phyloP scores from a whole-genome alignment of 202 grass and related monocot species.

The Miscanthus sacchariflorus region DNA sequence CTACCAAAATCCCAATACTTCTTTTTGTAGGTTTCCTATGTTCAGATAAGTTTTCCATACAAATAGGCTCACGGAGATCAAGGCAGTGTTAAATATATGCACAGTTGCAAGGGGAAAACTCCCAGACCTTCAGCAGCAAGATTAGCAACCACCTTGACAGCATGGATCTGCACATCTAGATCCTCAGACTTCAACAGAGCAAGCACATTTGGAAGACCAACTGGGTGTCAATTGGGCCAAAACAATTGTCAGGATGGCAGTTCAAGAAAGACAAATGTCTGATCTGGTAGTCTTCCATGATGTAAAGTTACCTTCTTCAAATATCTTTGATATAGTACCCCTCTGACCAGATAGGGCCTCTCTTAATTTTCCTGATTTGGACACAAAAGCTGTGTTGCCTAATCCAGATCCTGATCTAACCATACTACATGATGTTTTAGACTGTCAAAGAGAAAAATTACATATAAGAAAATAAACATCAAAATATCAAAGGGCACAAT shows the following conservation, averaged over 20 bases:
- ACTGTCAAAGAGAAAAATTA: conserved; percentile 51
- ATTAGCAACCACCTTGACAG: conserved; percentile 91
- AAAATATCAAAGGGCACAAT: conserved; percentile 33
- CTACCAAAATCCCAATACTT: background rate
- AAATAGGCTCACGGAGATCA: conserved; percentile 3
- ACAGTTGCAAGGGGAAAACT: conserved; percentile 26
- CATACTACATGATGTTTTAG: conserved; percentile 59
- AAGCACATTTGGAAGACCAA: conserved; percentile 79
- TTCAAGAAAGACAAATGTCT: conserved; percentile 5
- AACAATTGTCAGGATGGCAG: conserved; percentile 44
- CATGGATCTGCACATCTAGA: conserved; percentile 83
- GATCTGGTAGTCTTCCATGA: conserved; percentile 22
- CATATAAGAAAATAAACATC: conserved; percentile 25
- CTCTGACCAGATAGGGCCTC: conserved; percentile 68
- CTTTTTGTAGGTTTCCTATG: background rate
- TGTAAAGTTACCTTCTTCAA: conserved; percentile 83
- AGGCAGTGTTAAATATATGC: conserved; percentile 21
- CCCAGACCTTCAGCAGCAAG: conserved; percentile 85
- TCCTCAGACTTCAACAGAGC: conserved; percentile 92
- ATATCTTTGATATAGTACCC: conserved; percentile 86
- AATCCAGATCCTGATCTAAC: conserved; percentile 69
- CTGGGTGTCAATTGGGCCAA: conserved; percentile 55
- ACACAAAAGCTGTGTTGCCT: conserved; percentile 44
- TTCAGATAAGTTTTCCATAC: background rate
- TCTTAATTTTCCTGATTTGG: conserved; percentile 71